Evolutionary conservation across 2,329 filamentous ascomycete genomes (phyloP), one percentile per base, ranked within the genome.

Genomic region (Neofusicoccum sp.): DNA sequence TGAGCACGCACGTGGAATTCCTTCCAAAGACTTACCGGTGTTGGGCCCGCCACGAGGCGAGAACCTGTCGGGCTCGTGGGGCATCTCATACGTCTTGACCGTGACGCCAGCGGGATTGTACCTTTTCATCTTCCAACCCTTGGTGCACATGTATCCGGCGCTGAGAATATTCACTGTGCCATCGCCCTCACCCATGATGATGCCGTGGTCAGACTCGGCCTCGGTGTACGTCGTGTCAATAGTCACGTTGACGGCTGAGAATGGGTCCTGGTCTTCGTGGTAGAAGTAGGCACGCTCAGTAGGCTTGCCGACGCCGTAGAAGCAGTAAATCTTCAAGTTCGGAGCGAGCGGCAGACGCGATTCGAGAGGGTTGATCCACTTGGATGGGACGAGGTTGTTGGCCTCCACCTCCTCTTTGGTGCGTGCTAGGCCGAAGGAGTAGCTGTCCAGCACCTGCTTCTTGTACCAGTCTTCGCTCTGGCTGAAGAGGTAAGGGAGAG

Each of bases 351-450:
- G 95, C 0, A 98, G 81, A 1, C 93, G 85, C 0, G 91, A 90
- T 73, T 98, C 93, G 1, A 98, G 84, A 0, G 95, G 95, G 70
- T 99, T 99, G 63, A 96, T 86, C 95, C 95, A 99, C 72, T 96
- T 99, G 0, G 73, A 67, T 1, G 79, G 79, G n/a, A 79, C 73
- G 34, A 64, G 64, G 57, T 80, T 75, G 65, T 82, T 82, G 56
- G 83, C 86, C 70, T 96, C 89, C 0, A 99, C 91, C 75, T 96
- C 89, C 8, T 83, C 83, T 6, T 79, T 80, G 0, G 90, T 95
- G 64, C 91, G 88, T 0, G 95, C 95, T 28, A 99, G 82, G 11
- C 93, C 95, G 61, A 92, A 89, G 1, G 93, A 97, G 77, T 96
- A 99, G 71, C 87, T 90, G 7, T 80, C 78, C 58, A 84, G 79